These are phyloP conservation scores for Ustilago trichophora DNA, from an alignment of 1,284 basidiomycete species.

Conservation along the genomic window DNA sequence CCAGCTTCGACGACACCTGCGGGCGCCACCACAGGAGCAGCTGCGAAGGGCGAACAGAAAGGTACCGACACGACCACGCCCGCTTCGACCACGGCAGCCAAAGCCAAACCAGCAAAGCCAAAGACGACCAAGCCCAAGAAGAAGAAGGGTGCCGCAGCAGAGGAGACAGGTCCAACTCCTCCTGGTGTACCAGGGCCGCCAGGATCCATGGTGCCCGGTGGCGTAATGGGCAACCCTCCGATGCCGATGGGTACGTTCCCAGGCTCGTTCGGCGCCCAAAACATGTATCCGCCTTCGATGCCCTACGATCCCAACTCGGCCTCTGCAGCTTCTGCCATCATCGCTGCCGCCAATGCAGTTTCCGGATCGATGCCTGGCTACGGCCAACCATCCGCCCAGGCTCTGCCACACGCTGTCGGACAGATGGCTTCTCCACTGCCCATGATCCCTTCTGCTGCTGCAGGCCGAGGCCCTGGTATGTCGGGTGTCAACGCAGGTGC, in stretches of 20 bases:
- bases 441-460: constrained; percentile 23
- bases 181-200: constrained; percentile 1
- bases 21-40: not conserved
- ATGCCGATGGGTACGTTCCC: constrained; percentile 11
- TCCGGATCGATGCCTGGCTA: constrained; percentile 38
- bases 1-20: not conserved
- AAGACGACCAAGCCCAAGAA: constrained; percentile 40
- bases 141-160: constrained; percentile 31
- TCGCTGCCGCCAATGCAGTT: constrained; percentile 40
- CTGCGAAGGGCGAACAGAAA: constrained; percentile 13
- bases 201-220: not conserved
- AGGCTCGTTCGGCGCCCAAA: not conserved
- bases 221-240: not conserved
- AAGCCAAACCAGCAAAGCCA: constrained; percentile 38
- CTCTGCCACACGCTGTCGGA: constrained; percentile 22
- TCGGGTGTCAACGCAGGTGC: not conserved
- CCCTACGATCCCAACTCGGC: constrained; percentile 28
- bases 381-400: constrained; percentile 6
- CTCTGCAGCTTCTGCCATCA: constrained; percentile 38
- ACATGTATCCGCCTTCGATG: not conserved
- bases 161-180: not conserved
- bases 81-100: constrained; percentile 9
- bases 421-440: constrained; percentile 27
- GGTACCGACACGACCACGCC: not conserved
- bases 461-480: constrained; percentile 6